Conservation (phyloP, 352 stramenopile genomes). For the Plasmopara muralis region DNA sequence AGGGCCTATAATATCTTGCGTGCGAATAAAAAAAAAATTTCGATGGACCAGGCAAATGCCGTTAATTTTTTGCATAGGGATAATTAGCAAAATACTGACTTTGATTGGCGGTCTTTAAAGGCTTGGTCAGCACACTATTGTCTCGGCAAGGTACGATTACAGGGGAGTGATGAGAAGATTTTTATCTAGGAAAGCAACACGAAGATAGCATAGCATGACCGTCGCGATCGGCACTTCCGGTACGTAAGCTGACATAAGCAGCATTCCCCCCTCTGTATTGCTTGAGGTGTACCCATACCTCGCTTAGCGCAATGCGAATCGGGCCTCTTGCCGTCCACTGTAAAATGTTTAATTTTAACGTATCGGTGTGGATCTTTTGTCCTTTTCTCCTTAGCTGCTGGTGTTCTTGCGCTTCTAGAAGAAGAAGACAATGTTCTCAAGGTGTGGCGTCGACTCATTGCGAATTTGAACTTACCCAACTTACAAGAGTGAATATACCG, state of each 20-base stretch:
- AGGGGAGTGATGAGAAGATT: constrained; percentile 25
- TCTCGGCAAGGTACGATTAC: background rate
- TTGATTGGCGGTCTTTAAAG: no score
- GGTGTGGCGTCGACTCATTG: constrained; percentile 21
- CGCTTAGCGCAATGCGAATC: constrained; percentile 1
- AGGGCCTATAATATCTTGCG: no score
- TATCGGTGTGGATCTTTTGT: constrained; percentile 28
- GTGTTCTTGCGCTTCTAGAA: constrained; percentile 86
- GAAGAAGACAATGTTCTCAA: constrained; percentile 89
- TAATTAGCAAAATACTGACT: no score
- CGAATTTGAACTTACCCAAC: background rate
- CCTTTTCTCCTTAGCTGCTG: constrained; percentile 48
- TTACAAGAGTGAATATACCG: background rate
- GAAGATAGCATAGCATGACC: constrained; percentile 36
- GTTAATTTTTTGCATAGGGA: no score
- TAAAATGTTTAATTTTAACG: constrained; percentile 20
- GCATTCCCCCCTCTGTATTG: constrained; percentile 2
- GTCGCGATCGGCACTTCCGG: constrained; percentile 51
- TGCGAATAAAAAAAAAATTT: no score
- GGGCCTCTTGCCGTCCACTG: constrained; percentile 5
- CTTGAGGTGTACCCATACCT: constrained; percentile 1
- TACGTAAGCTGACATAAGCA: constrained; percentile 24
- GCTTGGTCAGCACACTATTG: background rate
- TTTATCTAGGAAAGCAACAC: constrained; percentile 21
- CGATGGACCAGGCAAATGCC: no score